Conservation (phyloP, 1,284 basidiomycete species). For the Athelia sp. region DNA sequence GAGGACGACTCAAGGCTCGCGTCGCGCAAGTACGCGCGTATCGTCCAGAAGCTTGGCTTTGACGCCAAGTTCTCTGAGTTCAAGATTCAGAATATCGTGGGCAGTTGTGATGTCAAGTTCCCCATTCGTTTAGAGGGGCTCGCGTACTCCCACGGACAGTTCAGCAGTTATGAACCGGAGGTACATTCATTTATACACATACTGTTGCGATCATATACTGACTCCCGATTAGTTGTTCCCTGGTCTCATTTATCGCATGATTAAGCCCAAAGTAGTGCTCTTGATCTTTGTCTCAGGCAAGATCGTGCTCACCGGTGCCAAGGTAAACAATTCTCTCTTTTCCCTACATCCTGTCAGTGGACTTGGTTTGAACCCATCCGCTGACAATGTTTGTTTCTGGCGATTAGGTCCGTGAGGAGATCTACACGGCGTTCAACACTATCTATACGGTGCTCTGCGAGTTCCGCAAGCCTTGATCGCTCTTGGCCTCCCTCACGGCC, state of each 20-base stretch:
- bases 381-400: constrained; percentile 34
- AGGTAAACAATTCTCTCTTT: constrained; percentile 55
- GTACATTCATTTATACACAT: constrained; percentile 41
- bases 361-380: constrained; percentile 31
- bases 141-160: constrained; percentile 97
- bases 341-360: constrained; percentile 22
- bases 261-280: constrained; percentile 98
- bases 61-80: constrained; percentile 99
- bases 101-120: constrained; percentile 98
- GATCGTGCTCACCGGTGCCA: constrained; percentile 98
- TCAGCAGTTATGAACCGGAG: constrained; percentile 97
- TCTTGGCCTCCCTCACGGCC: constrained; percentile 4
- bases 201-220: neutral
- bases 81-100: constrained; percentile 99
- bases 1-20: constrained; percentile 98
- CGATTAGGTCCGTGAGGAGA: constrained; percentile 92
- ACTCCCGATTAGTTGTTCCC: constrained; percentile 78
- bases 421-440: constrained; percentile 98
- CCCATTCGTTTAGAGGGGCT: constrained; percentile 98
- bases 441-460: constrained; percentile 95
- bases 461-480: constrained; percentile 73
- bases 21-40: constrained; percentile 98
- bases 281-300: constrained; percentile 99
- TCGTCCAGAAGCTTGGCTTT: constrained; percentile 99
- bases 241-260: constrained; percentile 99